These are phyloP conservation scores for Penicillium diatomitis DNA, from an alignment of 495 filamentous ascomycete genomes.

Conservation along the genomic window DNA sequence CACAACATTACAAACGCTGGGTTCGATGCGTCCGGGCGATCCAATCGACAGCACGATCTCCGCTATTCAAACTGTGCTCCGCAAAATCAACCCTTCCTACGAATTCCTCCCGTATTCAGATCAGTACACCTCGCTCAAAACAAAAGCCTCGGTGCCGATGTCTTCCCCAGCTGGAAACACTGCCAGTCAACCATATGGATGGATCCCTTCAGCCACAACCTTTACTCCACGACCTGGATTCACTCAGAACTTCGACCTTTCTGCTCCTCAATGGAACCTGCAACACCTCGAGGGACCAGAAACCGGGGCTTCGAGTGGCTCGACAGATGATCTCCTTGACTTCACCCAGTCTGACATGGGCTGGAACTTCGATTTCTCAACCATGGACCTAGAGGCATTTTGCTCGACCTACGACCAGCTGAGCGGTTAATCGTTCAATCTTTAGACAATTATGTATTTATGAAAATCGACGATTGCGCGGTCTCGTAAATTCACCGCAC, in stretches of 20 bases:
- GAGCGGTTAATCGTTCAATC: too few species aligned
- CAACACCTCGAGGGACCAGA: slow-evolving; percentile 16
- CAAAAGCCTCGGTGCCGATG: background rate
- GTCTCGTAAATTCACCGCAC: too few species aligned
- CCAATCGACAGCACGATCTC: slow-evolving; percentile 22
- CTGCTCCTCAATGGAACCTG: slow-evolving; percentile 15
- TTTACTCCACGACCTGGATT: background rate
- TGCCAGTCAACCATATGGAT: background rate
- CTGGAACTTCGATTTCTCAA: slow-evolving; percentile 40
- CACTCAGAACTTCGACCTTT: slow-evolving; percentile 5
- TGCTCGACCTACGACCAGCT: slow-evolving; percentile 25
- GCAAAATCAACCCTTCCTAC: slow-evolving; percentile 26
- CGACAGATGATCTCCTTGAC: slow-evolving; percentile 30
- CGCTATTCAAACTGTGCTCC: slow-evolving; percentile 26
- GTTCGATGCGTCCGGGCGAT: slow-evolving; percentile 23
- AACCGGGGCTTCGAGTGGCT: slow-evolving; percentile 18
- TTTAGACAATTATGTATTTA: background rate
- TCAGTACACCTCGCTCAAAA: background rate
- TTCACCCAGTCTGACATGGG: slow-evolving; percentile 37
- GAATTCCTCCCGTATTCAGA: slow-evolving; percentile 16
- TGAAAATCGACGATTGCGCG: background rate
- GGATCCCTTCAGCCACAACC: background rate
- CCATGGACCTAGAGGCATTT: slow-evolving; percentile 37
- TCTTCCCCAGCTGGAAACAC: background rate
- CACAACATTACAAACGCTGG: slow-evolving; percentile 22